phyloP scores from a whole-genome alignment of 106 monocot genomes.

The Hemerocallis citrina region DNA sequence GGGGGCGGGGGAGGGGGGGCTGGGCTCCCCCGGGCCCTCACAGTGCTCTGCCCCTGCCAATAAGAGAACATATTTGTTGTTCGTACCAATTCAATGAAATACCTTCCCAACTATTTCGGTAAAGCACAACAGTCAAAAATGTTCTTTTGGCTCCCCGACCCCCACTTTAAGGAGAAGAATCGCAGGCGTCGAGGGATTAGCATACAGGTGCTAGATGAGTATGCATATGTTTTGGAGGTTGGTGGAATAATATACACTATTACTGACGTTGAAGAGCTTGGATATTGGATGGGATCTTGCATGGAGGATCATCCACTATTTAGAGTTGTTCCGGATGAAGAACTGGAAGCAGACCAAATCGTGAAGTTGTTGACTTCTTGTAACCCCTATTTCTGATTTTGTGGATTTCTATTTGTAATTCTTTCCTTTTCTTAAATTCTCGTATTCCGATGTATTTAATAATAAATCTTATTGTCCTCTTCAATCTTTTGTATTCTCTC shows the following conservation, averaged over 20 bases:
- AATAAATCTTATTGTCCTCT: no score
- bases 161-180: slow-evolving; percentile 92
- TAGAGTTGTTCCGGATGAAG: slow-evolving; percentile 36
- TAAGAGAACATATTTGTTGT: slow-evolving; percentile 72
- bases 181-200: slow-evolving; percentile 70
- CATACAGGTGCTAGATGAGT: slow-evolving; percentile 69
- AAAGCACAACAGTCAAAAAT: slow-evolving; percentile 76
- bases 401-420: no score
- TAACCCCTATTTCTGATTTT: no score
- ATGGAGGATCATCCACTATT: slow-evolving; percentile 75
- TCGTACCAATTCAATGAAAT: slow-evolving; percentile 90
- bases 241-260: slow-evolving; percentile 72
- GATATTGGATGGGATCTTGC: slow-evolving; percentile 75
- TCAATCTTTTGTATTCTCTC: no score
- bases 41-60: no score
- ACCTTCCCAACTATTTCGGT: slow-evolving; percentile 74
- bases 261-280: slow-evolving; percentile 83
- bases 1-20: no score
- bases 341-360: slow-evolving; percentile 47
- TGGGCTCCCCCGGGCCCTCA: no score
- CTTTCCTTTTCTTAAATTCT: no score
- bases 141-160: slow-evolving; percentile 86
- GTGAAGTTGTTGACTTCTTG: slow-evolving; percentile 37
- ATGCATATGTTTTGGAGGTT: slow-evolving; percentile 50
- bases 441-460: no score